A percentile compares a stretch with the other conserved stretches of the same genome.
phyloP scores from a whole-genome alignment of 176 grass and related monocot genomes.

The Pharus latifolius region DNA sequence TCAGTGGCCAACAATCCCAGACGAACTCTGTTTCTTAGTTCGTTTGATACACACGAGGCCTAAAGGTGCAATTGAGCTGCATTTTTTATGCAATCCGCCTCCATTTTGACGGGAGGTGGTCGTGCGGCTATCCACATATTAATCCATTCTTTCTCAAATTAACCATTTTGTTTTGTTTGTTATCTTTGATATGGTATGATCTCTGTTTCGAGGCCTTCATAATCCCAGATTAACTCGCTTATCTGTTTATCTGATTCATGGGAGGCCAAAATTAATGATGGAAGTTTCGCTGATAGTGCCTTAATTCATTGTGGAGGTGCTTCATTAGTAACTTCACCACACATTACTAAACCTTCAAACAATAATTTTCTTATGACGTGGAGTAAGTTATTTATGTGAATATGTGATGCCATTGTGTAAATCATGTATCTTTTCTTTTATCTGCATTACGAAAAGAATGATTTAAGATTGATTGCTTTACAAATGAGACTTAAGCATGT shows the following conservation, averaged over 20 bases:
- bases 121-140: not conserved
- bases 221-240: conserved; percentile 53
- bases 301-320: conserved; percentile 17
- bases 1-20: not conserved
- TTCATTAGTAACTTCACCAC: conserved; percentile 63
- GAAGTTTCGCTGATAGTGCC: conserved; percentile 66
- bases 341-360: not conserved
- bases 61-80: not conserved
- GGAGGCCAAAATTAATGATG: conserved; percentile 45
- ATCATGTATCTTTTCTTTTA: no score
- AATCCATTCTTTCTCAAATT: no score
- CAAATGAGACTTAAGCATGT: no score
- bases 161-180: not conserved
- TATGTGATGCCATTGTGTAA: no score
- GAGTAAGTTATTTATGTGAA: no score
- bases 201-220: conserved; percentile 47
- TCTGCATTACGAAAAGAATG: no score
- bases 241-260: conserved; percentile 69
- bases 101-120: not conserved
- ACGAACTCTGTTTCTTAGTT: not conserved
- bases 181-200: not conserved
- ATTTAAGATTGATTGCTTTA: no score
- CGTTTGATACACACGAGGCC: conserved; percentile 6
- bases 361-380: no score
- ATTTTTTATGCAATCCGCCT: not conserved